Percentiles rank a stretch among this genome's conserved stretches.
Evolutionary conservation across 495 filamentous ascomycete species (phyloP).

Genomic region (Evansstolkia leycettana): DNA sequence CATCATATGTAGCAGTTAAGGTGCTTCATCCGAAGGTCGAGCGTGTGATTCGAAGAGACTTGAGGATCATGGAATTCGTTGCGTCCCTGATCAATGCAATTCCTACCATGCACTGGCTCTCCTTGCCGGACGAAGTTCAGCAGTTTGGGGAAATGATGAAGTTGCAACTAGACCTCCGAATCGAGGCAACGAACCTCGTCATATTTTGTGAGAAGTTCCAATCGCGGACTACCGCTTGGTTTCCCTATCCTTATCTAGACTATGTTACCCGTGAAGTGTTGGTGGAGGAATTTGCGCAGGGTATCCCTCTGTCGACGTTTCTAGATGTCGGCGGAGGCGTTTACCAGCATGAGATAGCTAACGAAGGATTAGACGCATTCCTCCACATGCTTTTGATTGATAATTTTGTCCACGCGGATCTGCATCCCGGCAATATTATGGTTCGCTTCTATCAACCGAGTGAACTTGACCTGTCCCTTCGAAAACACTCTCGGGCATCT

Average conservation of each 20-base stretch:
- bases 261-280: conserved; percentile 87
- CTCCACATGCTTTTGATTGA: conserved; percentile 94
- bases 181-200: conserved; percentile 81
- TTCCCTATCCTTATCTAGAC: conserved; percentile 84
- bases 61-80: conserved; percentile 91
- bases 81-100: conserved; percentile 73
- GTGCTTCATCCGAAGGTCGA: conserved; percentile 91
- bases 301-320: conserved; percentile 83
- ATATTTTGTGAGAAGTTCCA: conserved; percentile 88
- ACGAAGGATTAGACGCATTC: conserved; percentile 96
- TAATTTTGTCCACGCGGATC: conserved; percentile 97
- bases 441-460: conserved; percentile 91
- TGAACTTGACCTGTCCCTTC: conserved; percentile 49
- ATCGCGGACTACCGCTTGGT: conserved; percentile 81
- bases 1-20: conserved; percentile 90
- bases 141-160: conserved; percentile 99
- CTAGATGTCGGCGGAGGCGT: conserved; percentile 81
- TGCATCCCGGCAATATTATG: conserved; percentile 99
- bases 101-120: conserved; percentile 96
- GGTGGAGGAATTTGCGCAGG: conserved; percentile 91
- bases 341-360: conserved; percentile 87
- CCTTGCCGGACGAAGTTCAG: conserved; percentile 82
- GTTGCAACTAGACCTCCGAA: conserved; percentile 86
- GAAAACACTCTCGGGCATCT: conserved; percentile 37
- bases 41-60: conserved; percentile 72